Evolutionary conservation across 2,329 filamentous ascomycete species (phyloP), one percentile per base, ranked within the genome.

Genomic region (Pezicula radicicola): DNA sequence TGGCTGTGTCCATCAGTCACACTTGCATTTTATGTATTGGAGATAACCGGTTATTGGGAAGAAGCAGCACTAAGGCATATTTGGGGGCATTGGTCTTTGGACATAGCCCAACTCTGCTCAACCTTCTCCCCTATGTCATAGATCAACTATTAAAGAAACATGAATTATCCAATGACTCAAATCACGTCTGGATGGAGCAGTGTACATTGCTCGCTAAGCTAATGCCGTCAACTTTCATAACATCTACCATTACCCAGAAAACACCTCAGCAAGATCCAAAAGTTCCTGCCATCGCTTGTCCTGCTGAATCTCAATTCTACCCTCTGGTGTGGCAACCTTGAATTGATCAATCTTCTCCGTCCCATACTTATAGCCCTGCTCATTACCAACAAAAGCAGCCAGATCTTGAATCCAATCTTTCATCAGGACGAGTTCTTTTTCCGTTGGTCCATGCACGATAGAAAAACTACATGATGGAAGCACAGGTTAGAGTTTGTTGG

Each of bases 401-500:
- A 75, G 52, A 12, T 68, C 66, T 2, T 59, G 30, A 5, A 73
- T 68, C 71, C 71, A 74, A 12, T 66, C 60, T 10, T 68, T 53
- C 71, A 74, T 71, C 28, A 74, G 50, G 1, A 50, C 30, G 15
- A 57, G 54, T 52, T 75, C 72, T 10, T 61, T 51, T 0, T 52
- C 28, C 0, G 65, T 73, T 4, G 71, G 72, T 0, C 70, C 68
- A 52, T 73, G 68, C 41, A 65, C 62, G 12, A 75, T 68, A 0
- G 69, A 66, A 52, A 70, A 75, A 48, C 72, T 60, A 48, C 30
- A 39, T 3, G 44, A 12, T 35, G 6, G 40, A 19, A 42, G 16
- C 18, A 1, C 7, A 35, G n/a, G n/a, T 25, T 15, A 16, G 35
- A 16, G 21, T 35, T 19, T 15, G 36, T 9, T 16, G 13, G 5